phyloP scores from a whole-genome alignment of 495 filamentous ascomycete genomes.

The Podospora pseudoanserina region DNA sequence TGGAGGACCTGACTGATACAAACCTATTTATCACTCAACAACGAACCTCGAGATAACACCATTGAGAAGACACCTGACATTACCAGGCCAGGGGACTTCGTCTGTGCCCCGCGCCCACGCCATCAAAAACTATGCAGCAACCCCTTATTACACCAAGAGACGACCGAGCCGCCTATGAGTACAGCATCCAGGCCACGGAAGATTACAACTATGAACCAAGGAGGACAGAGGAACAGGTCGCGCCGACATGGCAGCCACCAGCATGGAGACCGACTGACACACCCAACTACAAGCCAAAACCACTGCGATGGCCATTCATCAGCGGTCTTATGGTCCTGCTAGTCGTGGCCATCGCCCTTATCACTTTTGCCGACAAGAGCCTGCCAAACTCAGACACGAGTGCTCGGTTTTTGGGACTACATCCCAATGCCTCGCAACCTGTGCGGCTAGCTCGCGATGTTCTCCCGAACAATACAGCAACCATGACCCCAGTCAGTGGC shows the following conservation, averaged over 20 bases:
- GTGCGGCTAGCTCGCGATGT: constrained; percentile 1
- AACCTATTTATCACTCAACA: neutral
- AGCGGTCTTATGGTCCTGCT: constrained; percentile 23
- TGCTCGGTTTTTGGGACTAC: constrained; percentile 21
- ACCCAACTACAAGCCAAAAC: constrained; percentile 34
- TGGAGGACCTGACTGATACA: neutral
- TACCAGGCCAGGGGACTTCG: neutral
- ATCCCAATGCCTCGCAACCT: constrained; percentile 15
- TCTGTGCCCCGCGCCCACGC: neutral
- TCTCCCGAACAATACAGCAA: neutral
- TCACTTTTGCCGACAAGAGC: constrained; percentile 27
- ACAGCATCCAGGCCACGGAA: constrained; percentile 28
- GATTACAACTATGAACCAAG: constrained; percentile 22
- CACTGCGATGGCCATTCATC: constrained; percentile 36
- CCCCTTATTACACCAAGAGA: constrained; percentile 12
- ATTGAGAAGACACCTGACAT: neutral
- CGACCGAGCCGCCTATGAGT: constrained; percentile 23
- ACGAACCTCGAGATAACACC: neutral
- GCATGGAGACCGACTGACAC: constrained; percentile 8
- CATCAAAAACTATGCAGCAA: constrained; percentile 21
- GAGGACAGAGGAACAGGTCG: neutral
- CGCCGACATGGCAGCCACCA: constrained; percentile 1
- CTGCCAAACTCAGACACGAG: constrained; percentile 34
- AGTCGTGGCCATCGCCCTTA: constrained; percentile 27
- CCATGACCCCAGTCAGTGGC: neutral